These are phyloP conservation scores for Pulveroboletus frians DNA, from an alignment of 768 basidiomycete species.

Conservation along the genomic window DNA sequence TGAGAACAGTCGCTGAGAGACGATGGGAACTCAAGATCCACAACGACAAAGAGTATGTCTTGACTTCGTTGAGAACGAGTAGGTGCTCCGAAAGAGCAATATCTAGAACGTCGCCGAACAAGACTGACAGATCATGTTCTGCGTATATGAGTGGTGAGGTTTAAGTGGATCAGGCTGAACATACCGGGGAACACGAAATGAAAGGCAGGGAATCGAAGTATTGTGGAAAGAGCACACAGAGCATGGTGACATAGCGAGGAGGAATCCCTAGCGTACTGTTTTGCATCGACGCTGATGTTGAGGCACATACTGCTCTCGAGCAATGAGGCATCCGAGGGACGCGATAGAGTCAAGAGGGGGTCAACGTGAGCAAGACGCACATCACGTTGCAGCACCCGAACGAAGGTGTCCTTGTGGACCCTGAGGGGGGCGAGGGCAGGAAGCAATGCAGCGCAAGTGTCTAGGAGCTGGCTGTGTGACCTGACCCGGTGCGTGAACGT, in stretches of 20 bases:
- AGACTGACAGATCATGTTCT: conserved; percentile 42
- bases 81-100: conserved; percentile 35
- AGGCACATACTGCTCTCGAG: conserved; percentile 1
- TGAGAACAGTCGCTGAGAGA: conserved; percentile 40
- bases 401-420: conserved; percentile 32
- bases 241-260: conserved; percentile 49
- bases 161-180: conserved; percentile 16
- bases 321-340: conserved; percentile 3
- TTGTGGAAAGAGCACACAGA: conserved; percentile 44
- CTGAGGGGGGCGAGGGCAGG: conserved; percentile 30
- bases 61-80: conserved; percentile 37
- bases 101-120: conserved; percentile 43
- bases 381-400: conserved; percentile 47
- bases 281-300: conserved; percentile 31
- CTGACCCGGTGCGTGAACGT: conserved; percentile 44
- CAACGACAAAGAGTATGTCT: conserved; percentile 43
- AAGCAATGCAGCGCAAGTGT: neutral
- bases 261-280: conserved; percentile 38
- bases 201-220: conserved; percentile 46
- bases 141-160: neutral
- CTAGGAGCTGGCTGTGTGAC: conserved; percentile 9
- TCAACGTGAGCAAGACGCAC: conserved; percentile 39
- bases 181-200: conserved; percentile 46
- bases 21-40: conserved; percentile 48
- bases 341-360: conserved; percentile 23